Evolutionary conservation across 306 rosid genomes (phyloP).

Genomic region (Senna tora): DNA sequence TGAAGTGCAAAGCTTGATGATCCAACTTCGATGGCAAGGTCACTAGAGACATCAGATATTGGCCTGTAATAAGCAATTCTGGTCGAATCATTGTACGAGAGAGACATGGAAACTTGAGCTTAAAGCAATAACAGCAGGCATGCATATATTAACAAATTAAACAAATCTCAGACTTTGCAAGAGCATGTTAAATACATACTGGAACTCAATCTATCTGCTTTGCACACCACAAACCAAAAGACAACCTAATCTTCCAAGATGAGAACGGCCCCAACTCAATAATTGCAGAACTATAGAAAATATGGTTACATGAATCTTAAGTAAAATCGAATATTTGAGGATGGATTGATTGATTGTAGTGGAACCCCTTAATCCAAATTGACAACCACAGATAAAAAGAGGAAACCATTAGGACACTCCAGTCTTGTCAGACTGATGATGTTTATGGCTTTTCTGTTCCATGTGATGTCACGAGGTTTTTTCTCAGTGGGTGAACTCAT

Average conservation of each 20-base stretch:
- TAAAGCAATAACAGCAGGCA: slow-evolving; percentile 36
- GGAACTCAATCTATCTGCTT: slow-evolving; percentile 30
- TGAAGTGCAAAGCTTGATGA: slow-evolving; percentile 88
- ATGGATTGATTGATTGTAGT: slow-evolving; percentile 22
- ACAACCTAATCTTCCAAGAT: slow-evolving; percentile 44
- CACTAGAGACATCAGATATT: slow-evolving; percentile 94
- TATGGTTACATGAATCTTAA: slow-evolving; percentile 27
- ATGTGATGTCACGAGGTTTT: slow-evolving; percentile 42
- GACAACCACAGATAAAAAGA: slow-evolving; percentile 30
- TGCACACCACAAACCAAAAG: slow-evolving; percentile 44
- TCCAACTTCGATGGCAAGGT: slow-evolving; percentile 86
- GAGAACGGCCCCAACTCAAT: slow-evolving; percentile 53
- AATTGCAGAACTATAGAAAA: slow-evolving; percentile 44
- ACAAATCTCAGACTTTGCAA: slow-evolving; percentile 37
- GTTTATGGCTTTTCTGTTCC: slow-evolving; percentile 34
- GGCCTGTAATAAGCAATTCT: slow-evolving; percentile 73
- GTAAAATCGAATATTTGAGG: slow-evolving; percentile 34
- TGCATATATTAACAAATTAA: slow-evolving; percentile 47
- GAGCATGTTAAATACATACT: slow-evolving; percentile 25
- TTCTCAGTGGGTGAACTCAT: slow-evolving; percentile 38
- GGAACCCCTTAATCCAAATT: slow-evolving; percentile 37
- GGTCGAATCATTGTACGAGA: slow-evolving; percentile 39
- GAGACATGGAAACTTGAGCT: slow-evolving; percentile 37
- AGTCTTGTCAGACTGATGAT: slow-evolving; percentile 37
- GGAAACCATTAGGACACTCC: slow-evolving; percentile 42